Evolutionary conservation across 805 yeast species (phyloP).

Genomic region (Zygotorulaspora sp.): DNA sequence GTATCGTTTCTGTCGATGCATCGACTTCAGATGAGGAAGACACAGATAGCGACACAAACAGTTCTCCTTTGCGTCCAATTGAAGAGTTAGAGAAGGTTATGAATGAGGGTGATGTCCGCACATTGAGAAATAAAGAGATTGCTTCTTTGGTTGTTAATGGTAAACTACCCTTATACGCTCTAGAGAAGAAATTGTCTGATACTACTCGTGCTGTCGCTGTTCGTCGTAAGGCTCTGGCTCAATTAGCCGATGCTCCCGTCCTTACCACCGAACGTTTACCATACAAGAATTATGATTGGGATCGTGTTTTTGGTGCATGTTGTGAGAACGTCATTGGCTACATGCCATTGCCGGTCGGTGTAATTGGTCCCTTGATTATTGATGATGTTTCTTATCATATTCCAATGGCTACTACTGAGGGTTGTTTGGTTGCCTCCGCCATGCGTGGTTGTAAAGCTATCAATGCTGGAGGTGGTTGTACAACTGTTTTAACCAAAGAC

Average conservation of each 20-base stretch:
- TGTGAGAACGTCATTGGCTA: slow-evolving; percentile 98
- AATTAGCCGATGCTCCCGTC: slow-evolving; percentile 75
- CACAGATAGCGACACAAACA: slow-evolving; percentile 37
- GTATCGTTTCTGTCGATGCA: slow-evolving; percentile 13
- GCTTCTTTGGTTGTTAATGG: slow-evolving; percentile 65
- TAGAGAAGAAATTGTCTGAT: slow-evolving; percentile 87
- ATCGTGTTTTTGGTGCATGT: slow-evolving; percentile 96
- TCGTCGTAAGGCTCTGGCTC: slow-evolving; percentile 89
- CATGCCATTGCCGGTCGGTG: slow-evolving; percentile 95
- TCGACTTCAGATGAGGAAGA: slow-evolving; percentile 27
- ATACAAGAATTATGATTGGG: slow-evolving; percentile 78
- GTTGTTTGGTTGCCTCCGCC: slow-evolving; percentile 95
- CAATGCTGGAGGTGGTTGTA: slow-evolving; percentile 94
- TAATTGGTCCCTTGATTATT: slow-evolving; percentile 92
- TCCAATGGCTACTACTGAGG: slow-evolving; percentile 99
- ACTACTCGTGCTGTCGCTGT: slow-evolving; percentile 89
- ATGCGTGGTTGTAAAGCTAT: slow-evolving; percentile 99
- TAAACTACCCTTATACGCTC: slow-evolving; percentile 84
- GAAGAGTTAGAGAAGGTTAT: slow-evolving; percentile 60
- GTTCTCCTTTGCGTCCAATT: slow-evolving; percentile 42
- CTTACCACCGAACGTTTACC: slow-evolving; percentile 72
- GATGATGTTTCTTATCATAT: slow-evolving; percentile 86
- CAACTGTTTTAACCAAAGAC: slow-evolving; percentile 86
- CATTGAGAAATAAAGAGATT: slow-evolving; percentile 69
- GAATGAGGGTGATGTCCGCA: slow-evolving; percentile 67